Base-by-base conservation (phyloP, 1,284 basidiomycete genomes). In the Puccinia hordei region DNA sequence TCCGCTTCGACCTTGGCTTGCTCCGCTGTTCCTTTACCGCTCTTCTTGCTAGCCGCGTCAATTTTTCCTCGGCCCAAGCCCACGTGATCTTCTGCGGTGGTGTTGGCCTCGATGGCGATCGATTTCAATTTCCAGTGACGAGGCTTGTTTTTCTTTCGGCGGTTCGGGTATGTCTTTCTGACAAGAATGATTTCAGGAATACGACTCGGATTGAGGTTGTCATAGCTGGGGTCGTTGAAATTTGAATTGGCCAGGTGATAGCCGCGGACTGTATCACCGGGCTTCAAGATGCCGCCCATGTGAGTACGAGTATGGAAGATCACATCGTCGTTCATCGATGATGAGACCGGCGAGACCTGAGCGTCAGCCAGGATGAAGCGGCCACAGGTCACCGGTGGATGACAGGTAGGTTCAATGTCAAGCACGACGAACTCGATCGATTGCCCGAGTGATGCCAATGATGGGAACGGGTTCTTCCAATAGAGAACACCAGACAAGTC, bases 291-390 rank as follows among this genome's bases (percentile, higher is more conserved):
- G 19, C 90, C 92, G 71, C 97, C 97, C 59, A 99, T 90, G 84
- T 99, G 96, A 19, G 96, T 98, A 53, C 95, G 92, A 17, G 95
- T 96, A 87, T 98, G 95, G 87, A 91, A 95, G 83, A 98, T 97
- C 82, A 92, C 92, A 83, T 94, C 91, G 82, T 88, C 88, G 85
- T 90, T 90, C 89, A 91, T 90, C 84, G 87, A 86, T 66, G 85
- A 92, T 38, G 91, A 91, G 3, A 93, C 89, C 22, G 95, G 89
- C 0, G 94, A 94, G 33, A 99, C 93, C 86, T 98, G 96, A 0
- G 93, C 94, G 84, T 99, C 96, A 0, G 96, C 95, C 71, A 94
- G 89, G 33, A 96, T 90, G 86, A 89, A 91, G 2, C 83, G 82
- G 3, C 83, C 84, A 33, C 80, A 81, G 33, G 83, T 83, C 59